Evolutionary conservation across 352 stramenopile genomes (phyloP).

Genomic region (Pythium volutum): DNA sequence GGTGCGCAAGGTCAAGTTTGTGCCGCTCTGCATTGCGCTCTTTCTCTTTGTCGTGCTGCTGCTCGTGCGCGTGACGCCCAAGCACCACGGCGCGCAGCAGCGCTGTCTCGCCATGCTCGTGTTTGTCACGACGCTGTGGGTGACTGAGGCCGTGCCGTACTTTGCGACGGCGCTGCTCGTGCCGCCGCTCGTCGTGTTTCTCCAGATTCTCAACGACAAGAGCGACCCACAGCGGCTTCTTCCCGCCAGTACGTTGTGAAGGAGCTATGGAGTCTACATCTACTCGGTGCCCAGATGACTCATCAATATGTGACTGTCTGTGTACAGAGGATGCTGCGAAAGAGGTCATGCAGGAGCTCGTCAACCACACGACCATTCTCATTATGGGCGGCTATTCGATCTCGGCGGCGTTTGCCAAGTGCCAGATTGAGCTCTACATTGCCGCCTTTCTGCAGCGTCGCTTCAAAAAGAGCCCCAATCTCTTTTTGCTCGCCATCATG

Average conservation of each 20-base stretch:
- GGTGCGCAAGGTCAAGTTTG: slow-evolving; percentile 81
- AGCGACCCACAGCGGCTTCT: slow-evolving; percentile 62
- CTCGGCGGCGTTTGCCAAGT: slow-evolving; percentile 89
- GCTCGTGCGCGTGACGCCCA: slow-evolving; percentile 67
- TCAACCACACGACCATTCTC: slow-evolving; percentile 92
- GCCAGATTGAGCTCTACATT: slow-evolving; percentile 91
- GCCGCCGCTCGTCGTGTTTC: slow-evolving; percentile 84
- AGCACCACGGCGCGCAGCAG: slow-evolving; percentile 78
- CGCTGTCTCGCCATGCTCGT: slow-evolving; percentile 88
- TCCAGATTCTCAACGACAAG: slow-evolving; percentile 88
- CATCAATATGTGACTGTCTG: background rate
- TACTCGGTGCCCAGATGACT: too few relatives aligned
- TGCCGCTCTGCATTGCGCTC: slow-evolving; percentile 69
- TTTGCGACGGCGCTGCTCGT: slow-evolving; percentile 90
- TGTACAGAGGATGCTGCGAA: slow-evolving; percentile 72
- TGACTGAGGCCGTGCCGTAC: slow-evolving; percentile 90
- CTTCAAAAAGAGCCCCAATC: slow-evolving; percentile 87
- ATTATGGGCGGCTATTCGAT: slow-evolving; percentile 92
- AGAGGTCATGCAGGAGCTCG: slow-evolving; percentile 85
- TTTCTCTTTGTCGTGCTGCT: slow-evolving; percentile 75
- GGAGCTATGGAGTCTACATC: too few relatives aligned
- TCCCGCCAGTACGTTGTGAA: slow-evolving; percentile 57
- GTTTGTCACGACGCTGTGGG: slow-evolving; percentile 88
- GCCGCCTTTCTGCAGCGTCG: slow-evolving; percentile 84
- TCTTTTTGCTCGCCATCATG: slow-evolving; percentile 93